These are phyloP conservation scores for Monilinia laxa DNA, from an alignment of 2,329 filamentous ascomycete species.

Conservation along the genomic window DNA sequence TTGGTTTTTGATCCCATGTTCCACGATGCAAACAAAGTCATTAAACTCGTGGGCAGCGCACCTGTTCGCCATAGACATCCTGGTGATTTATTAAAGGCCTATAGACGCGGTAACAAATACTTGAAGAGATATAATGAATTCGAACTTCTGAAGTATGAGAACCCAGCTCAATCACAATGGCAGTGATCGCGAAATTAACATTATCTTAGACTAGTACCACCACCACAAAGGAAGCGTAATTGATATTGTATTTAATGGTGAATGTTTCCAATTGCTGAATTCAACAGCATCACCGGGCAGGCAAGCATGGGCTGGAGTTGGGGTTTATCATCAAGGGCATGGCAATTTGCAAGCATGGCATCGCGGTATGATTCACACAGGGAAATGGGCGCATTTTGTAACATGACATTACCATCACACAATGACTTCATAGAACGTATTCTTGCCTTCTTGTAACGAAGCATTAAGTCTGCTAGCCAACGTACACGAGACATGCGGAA, in stretches of 20 bases:
- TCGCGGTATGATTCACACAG: not conserved
- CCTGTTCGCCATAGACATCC: slow-evolving; percentile 49
- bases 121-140: slow-evolving; percentile 72
- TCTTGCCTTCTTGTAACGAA: not conserved
- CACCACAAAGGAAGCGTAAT: slow-evolving; percentile 3
- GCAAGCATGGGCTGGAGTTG: slow-evolving; percentile 6
- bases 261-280: not conserved
- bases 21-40: slow-evolving; percentile 64
- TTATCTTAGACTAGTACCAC: not conserved
- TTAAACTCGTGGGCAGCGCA: slow-evolving; percentile 52
- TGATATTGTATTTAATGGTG: not conserved
- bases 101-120: slow-evolving; percentile 68
- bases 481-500: not conserved
- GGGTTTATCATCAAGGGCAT: not conserved
- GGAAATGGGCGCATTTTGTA: not conserved
- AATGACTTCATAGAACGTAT: not conserved
- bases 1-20: slow-evolving; percentile 89
- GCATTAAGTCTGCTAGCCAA: not conserved
- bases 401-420: not conserved
- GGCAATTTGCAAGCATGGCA: slow-evolving; percentile 2
- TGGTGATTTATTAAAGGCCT: slow-evolving; percentile 62
- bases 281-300: not conserved
- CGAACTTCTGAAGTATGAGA: slow-evolving; percentile 65
- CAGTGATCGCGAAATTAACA: not conserved
- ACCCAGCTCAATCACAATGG: not conserved